These are phyloP conservation scores for Salix koriyanagi DNA, from an alignment of 345 rosid genomes.

Conservation along the genomic window DNA sequence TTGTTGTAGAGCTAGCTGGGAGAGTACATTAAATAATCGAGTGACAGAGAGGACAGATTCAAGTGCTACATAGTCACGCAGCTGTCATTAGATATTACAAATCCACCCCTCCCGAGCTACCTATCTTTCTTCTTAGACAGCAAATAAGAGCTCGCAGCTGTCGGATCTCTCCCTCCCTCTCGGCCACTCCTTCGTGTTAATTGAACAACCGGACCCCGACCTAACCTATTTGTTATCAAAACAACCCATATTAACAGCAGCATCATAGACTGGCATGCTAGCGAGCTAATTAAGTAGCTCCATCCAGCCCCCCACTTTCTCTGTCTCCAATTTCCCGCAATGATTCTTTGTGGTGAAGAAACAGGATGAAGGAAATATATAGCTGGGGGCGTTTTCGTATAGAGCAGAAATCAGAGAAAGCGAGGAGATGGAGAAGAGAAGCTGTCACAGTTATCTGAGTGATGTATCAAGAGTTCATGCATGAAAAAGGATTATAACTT, in stretches of 20 bases:
- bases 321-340: constrained; percentile 15
- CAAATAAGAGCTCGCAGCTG: constrained; percentile 56
- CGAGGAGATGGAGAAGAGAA: not conserved
- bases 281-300: not conserved
- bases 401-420: constrained; percentile 5
- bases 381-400: not conserved
- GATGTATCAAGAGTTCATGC: constrained; percentile 12
- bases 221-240: not conserved
- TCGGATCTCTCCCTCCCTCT: constrained; percentile 31
- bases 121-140: constrained; percentile 30
- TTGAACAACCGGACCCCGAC: not conserved
- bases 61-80: constrained; percentile 38
- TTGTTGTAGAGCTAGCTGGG: constrained; percentile 30
- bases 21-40: constrained; percentile 55
- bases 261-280: constrained; percentile 7
- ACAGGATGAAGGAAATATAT: constrained; percentile 7
- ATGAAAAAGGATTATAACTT: constrained; percentile 20
- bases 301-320: constrained; percentile 17
- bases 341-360: constrained; percentile 15
- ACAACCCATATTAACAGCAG: constrained; percentile 10
- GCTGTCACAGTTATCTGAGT: not conserved
- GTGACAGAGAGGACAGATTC: constrained; percentile 54
- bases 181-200: not conserved
- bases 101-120: constrained; percentile 18
- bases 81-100: constrained; percentile 51